These are phyloP conservation scores for Leccinum olivaceopallidum DNA, from an alignment of 768 basidiomycete genomes.

Conservation along the genomic window DNA sequence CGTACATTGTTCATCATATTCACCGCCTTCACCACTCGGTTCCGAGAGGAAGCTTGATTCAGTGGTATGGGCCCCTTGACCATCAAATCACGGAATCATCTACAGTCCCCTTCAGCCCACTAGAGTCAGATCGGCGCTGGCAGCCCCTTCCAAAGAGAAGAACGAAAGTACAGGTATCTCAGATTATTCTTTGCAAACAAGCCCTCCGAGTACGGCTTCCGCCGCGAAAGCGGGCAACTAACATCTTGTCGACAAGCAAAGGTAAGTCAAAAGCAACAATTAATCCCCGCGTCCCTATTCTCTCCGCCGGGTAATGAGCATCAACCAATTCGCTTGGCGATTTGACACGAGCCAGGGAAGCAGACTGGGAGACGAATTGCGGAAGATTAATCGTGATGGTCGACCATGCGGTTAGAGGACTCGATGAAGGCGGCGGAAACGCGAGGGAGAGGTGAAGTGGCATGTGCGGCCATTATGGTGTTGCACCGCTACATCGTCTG, in stretches of 20 bases:
- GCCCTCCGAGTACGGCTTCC: conserved; percentile 18
- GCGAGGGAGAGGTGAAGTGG: conserved; percentile 63
- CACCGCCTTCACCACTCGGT: conserved; percentile 2
- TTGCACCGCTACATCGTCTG: too few species aligned
- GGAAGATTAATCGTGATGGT: conserved; percentile 65
- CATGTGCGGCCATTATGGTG: too few species aligned
- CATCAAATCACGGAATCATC: conserved; percentile 20
- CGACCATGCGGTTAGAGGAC: conserved; percentile 67
- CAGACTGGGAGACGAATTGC: conserved; percentile 59
- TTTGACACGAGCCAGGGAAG: conserved; percentile 41
- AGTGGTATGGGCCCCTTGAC: conserved; percentile 3
- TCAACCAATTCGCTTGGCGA: conserved; percentile 24
- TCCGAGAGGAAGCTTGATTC: conserved; percentile 16
- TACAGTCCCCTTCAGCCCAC: conserved; percentile 16
- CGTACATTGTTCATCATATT: neutral
- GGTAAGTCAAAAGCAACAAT: conserved; percentile 17
- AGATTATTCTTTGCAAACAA: conserved; percentile 21
- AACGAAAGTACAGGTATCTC: conserved; percentile 18
- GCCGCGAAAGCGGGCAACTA: conserved; percentile 20
- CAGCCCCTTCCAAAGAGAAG: conserved; percentile 16
- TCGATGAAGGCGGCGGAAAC: conserved; percentile 59
- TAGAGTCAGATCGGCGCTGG: conserved; percentile 23
- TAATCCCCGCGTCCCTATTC: conserved; percentile 30
- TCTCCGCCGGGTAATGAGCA: conserved; percentile 23
- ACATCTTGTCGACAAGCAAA: conserved; percentile 18